Conservation (phyloP, 139 green algal genomes). For the Closterium sp. region DNA sequence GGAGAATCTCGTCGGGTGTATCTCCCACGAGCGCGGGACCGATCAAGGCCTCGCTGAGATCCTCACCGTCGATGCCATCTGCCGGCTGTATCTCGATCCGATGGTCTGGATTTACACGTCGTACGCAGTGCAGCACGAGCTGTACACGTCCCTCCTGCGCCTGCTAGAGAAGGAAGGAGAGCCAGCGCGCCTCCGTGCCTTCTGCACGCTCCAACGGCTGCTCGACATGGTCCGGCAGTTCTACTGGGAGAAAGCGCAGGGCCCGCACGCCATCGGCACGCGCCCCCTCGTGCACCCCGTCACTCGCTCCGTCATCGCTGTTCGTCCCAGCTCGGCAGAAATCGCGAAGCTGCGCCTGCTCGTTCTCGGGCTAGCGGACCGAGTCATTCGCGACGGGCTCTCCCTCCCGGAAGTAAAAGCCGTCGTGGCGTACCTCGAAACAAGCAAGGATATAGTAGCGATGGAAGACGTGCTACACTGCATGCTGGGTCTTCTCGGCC, state of each 20-base stretch:
- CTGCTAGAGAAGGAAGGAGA: no score
- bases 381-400: background rate
- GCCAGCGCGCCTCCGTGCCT: background rate
- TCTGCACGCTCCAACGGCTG: background rate
- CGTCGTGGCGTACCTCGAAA: slow-evolving; percentile 23
- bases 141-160: slow-evolving; percentile 21
- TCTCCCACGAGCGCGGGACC: slow-evolving; percentile 7
- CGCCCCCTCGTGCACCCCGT: slow-evolving; percentile 13
- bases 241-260: slow-evolving; percentile 43
- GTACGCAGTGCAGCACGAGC: slow-evolving; percentile 20
- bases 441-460: background rate
- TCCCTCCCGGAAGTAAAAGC: slow-evolving; percentile 20
- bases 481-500: background rate
- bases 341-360: slow-evolving; percentile 25
- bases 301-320: slow-evolving; percentile 9
- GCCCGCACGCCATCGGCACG: background rate
- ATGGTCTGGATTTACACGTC: slow-evolving; percentile 35
- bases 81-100: slow-evolving; percentile 17
- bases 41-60: slow-evolving; percentile 4
- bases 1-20: slow-evolving; percentile 19
- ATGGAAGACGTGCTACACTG: slow-evolving; percentile 30
- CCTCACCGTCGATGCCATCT: slow-evolving; percentile 4
- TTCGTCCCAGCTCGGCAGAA: background rate
- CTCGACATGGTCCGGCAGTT: slow-evolving; percentile 35
- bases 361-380: slow-evolving; percentile 15